Conservation (phyloP, 192 early-diverging fungal genomes). For the Coemansia aciculifera region DNA sequence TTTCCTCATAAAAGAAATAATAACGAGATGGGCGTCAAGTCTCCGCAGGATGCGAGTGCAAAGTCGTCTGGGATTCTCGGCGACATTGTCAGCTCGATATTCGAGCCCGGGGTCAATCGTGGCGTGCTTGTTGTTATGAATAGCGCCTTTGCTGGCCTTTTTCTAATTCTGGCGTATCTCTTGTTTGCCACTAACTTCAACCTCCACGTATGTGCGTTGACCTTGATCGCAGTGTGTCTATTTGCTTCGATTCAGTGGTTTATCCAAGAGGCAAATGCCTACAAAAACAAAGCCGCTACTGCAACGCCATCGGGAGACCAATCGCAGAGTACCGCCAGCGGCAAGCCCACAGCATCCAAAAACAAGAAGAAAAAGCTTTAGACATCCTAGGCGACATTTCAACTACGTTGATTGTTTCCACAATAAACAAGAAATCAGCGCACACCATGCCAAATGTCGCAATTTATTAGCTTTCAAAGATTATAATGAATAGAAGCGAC, state of each 20-base stretch:
- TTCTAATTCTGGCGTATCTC: conserved; percentile 42
- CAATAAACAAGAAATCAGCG: background rate
- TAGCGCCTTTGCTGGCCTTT: conserved; percentile 46
- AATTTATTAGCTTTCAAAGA: background rate
- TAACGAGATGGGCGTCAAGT: background rate
- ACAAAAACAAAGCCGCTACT: conserved; percentile 11
- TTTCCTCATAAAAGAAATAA: background rate
- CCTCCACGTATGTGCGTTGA: conserved; percentile 48
- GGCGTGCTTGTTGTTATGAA: conserved; percentile 55
- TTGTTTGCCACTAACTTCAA: conserved; percentile 47
- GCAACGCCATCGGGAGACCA: background rate
- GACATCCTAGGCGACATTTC: background rate
- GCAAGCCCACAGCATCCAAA: background rate
- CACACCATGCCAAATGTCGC: background rate
- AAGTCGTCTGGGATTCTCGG: conserved; percentile 39
- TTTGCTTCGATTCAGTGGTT: conserved; percentile 54
- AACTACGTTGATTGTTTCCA: background rate
- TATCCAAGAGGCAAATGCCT: conserved; percentile 20
- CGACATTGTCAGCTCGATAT: conserved; percentile 56
- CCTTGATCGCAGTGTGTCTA: conserved; percentile 31
- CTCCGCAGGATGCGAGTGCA: conserved; percentile 3
- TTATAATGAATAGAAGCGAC: background rate
- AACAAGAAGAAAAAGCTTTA: conserved; percentile 46
- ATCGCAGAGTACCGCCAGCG: background rate
- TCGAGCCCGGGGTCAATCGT: conserved; percentile 56